Conservation (phyloP, 2,329 filamentous ascomycete species). For the Fusarium newnesense region DNA sequence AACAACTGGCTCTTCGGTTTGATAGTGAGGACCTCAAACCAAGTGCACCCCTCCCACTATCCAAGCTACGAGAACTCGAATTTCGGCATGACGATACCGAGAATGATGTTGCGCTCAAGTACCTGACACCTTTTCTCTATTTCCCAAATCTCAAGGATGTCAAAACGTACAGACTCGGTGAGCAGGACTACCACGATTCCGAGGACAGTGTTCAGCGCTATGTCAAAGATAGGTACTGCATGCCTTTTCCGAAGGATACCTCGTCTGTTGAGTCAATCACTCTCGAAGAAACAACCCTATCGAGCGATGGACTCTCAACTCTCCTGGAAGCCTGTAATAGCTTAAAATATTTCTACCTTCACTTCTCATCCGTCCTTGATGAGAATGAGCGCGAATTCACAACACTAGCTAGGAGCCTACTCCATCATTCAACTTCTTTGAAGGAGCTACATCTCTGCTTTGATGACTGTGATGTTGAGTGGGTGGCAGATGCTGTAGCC, state of each 20-base stretch:
- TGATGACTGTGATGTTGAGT: neutral
- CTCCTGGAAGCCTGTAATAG: neutral
- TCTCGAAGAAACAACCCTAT: neutral
- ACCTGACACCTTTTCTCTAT: neutral
- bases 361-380: neutral
- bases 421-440: neutral
- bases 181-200: neutral
- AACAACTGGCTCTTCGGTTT: neutral
- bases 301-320: rapidly evolving
- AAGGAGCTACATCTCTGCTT: neutral
- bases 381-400: rapidly evolving
- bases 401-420: neutral
- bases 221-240: neutral
- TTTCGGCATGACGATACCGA: neutral
- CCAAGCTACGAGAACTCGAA: neutral
- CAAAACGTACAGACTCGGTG: neutral
- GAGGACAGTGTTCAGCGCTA: rapidly evolving
- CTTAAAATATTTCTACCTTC: neutral
- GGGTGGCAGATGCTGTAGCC: neutral
- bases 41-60: neutral
- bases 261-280: neutral
- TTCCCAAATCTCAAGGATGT: neutral
- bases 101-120: neutral
- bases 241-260: neutral
- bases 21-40: rapidly evolving